Base-by-base conservation (phyloP, 352 stramenopile species). In the Peronospora tabacina region DNA sequence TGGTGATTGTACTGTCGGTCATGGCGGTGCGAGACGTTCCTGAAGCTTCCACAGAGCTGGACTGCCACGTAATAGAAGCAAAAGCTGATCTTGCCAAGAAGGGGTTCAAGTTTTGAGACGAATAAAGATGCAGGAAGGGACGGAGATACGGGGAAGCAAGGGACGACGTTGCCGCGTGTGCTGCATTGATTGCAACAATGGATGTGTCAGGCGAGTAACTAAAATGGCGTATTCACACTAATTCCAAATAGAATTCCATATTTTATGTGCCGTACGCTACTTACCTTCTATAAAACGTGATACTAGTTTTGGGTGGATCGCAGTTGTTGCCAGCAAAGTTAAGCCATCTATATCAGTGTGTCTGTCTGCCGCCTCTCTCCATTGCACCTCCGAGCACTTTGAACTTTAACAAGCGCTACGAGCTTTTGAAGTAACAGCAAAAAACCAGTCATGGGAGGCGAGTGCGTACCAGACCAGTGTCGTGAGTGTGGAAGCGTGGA, bases 11-110 rank as follows among this genome's bases (percentile, higher is more conserved):
- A 33, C 52, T 86, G 39, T 85, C 71, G 9, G 73, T 89, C 29
- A 86, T 87, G 75, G 55, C 69, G 0, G 66, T 89, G 17, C 68
- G 81, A 19, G 78, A 89, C 49, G 86, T 80, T 30, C 73, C 73
- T 16, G 71, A 83, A 17, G 73, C 75, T 3, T 41, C 78, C 7
- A 87, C 82, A 53, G 78, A 89, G 48, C 63, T 89, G 4, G 75
- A 89, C 47, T 58, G 51, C 15, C 71, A 88, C 63, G 75, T 86
- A 11, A 34, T 77, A 12, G 74, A 84, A 43, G 77, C 74, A 20
- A 86, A 85, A 49, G 61, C 63, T 2, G 77, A 88, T 19, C 63
- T 88, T 8, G 49, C 59, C 16, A 77, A 75, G 50, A 81, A 72
- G 37, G 75, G 75, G 7, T 68, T 88, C 49, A 64, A 77, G 41